Conservation (phyloP, 768 basidiomycete genomes). For the Boletus rex-veris region DNA sequence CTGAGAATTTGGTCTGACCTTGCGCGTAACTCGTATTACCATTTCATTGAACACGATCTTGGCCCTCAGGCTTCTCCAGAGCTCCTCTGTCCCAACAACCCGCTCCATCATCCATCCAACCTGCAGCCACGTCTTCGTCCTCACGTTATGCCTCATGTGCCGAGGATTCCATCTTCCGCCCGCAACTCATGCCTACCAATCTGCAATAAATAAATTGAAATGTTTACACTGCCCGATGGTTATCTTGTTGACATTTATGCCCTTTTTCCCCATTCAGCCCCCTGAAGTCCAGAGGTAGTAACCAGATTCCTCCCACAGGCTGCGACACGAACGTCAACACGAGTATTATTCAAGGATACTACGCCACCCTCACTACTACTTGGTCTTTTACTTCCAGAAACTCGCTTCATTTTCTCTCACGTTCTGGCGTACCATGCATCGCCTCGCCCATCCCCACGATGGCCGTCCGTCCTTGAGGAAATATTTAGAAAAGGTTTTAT, state of each 20-base stretch:
- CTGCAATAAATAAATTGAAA: constrained; percentile 4
- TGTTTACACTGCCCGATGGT: background rate
- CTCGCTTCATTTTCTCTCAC: constrained; percentile 21
- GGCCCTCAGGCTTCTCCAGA: background rate
- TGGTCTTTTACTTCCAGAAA: background rate
- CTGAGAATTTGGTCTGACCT: background rate
- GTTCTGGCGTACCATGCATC: constrained; percentile 11
- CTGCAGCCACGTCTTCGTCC: background rate
- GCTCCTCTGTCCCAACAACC: background rate
- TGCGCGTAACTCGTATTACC: constrained; percentile 12
- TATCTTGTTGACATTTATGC: constrained; percentile 1
- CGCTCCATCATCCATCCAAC: constrained; percentile 3
- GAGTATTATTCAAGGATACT: constrained; percentile 2
- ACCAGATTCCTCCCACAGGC: constrained; percentile 11
- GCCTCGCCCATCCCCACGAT: constrained; percentile 15
- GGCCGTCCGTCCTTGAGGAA: constrained; percentile 8
- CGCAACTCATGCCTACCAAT: background rate
- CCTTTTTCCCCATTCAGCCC: background rate
- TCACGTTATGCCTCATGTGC: constrained; percentile 8
- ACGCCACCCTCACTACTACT: background rate
- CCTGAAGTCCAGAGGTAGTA: background rate
- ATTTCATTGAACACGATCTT: background rate
- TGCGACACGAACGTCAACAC: constrained; percentile 3
- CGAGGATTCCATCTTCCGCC: constrained; percentile 1
- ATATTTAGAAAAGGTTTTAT: constrained; percentile 21